Evolutionary conservation across 2,329 filamentous ascomycete species (phyloP).

Genomic region (Harringtonia lauricola): DNA sequence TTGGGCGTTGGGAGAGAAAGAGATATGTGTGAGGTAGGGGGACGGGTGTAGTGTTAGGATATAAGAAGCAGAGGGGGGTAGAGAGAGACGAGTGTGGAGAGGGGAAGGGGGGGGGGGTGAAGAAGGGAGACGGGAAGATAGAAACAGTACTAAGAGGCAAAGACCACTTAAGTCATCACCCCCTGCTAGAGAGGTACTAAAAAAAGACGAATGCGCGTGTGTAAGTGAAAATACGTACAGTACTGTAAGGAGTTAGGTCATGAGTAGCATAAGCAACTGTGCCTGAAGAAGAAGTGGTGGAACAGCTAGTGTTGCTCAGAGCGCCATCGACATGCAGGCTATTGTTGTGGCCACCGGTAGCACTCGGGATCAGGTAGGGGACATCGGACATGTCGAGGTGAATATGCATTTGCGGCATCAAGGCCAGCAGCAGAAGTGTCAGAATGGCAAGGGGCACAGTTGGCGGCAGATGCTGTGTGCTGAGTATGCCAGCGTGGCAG

Average conservation of each 20-base stretch:
- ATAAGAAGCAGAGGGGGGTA: neutral
- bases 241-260: constrained; percentile 10
- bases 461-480: too few relatives aligned
- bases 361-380: constrained; percentile 15
- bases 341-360: constrained; percentile 10
- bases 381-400: constrained; percentile 18
- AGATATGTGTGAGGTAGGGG: neutral
- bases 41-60: neutral
- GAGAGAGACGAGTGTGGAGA: neutral
- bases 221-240: constrained; percentile 7
- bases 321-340: constrained; percentile 10
- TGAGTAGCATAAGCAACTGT: constrained; percentile 9
- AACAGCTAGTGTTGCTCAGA: constrained; percentile 7
- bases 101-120: neutral
- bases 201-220: neutral
- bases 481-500: too few relatives aligned
- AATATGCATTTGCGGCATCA: constrained; percentile 9
- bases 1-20: neutral
- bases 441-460: neutral
- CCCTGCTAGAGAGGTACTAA: neutral
- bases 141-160: neutral
- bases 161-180: too few relatives aligned
- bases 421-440: neutral
- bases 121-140: neutral
- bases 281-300: constrained; percentile 5